Evolutionary conservation across 306 rosid species (phyloP).

Genomic region (Begonia loranthoides): DNA sequence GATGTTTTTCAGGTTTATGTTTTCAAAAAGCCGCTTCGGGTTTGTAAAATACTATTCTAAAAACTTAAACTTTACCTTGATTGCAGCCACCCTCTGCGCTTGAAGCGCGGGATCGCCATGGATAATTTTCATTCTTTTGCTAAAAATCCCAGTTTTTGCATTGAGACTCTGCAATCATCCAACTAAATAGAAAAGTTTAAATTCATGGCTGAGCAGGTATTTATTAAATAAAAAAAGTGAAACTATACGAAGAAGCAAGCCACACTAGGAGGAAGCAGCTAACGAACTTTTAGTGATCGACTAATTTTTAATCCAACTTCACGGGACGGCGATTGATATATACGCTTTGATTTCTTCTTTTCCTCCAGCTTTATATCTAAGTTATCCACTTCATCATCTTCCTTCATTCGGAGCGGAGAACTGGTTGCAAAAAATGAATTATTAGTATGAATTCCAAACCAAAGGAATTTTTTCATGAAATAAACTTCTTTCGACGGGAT

Average conservation of each 20-base stretch:
- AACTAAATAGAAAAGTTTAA: slow-evolving; percentile 65
- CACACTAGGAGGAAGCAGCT: slow-evolving; percentile 20
- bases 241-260: too few species aligned
- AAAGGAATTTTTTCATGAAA: too few species aligned
- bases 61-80: slow-evolving; percentile 38
- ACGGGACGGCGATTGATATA: slow-evolving; percentile 74
- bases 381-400: slow-evolving; percentile 90
- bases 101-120: slow-evolving; percentile 76
- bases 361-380: slow-evolving; percentile 62
- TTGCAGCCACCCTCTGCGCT: slow-evolving; percentile 92
- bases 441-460: too few species aligned
- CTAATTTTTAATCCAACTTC: slow-evolving; percentile 94
- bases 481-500: too few species aligned
- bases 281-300: slow-evolving; percentile 88
- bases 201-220: slow-evolving; percentile 14
- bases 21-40: background rate
- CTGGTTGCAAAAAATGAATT: slow-evolving; percentile 21
- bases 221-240: background rate
- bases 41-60: too few species aligned
- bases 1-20: background rate
- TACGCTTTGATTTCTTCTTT: slow-evolving; percentile 79
- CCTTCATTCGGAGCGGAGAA: slow-evolving; percentile 73
- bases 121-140: slow-evolving; percentile 95
- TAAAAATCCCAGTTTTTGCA: slow-evolving; percentile 91
- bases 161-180: slow-evolving; percentile 92